Base-by-base conservation (phyloP, 371 early-diverging fungal species). In the Syncephalastrum sp. region DNA sequence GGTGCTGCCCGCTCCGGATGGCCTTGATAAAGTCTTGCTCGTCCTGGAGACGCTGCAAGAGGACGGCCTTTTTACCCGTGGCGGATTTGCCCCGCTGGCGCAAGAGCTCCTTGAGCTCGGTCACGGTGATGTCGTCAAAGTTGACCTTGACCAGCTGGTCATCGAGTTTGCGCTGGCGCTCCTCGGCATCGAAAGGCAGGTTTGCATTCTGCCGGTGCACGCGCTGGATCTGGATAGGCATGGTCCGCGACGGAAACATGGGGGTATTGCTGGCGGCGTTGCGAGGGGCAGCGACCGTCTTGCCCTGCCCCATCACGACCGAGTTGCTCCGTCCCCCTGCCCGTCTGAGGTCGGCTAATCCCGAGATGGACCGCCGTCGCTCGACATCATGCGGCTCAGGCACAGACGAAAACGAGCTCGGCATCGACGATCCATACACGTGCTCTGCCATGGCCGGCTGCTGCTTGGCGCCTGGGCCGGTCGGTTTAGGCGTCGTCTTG, bases 81-180 rank as follows among this genome's bases (percentile, higher is more conserved):
- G 87, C 84, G 14, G 84, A 87, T 46, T 85, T 83, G 1, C 88
- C 86, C 23, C 91, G 75, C 56, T 84, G 82, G 24, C 88, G 67
- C 29, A 91, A 59, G 80, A 88, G 82, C 23, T 91, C 90, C 60
- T 91, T 91, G 29, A 91, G 69, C 64, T 89, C 89, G 6, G 83
- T 69, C 0, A 91, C 91, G 0, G 91, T 91, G 29, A 91, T 83
- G 65, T 91, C 91, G 19, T 88, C 82, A 63, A 89, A 89, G 51
- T 91, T 79, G 12, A 85, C 82, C 27, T 75, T 79, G 15, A 75
- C 79, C 50, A 91, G 74, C 42, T 82, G 83, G 41, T 83, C 83
- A 59, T 91, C 87, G 42, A 88, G 57, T 47, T 69, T 63, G n/a
- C 69, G 71, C 33, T 82, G 80, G 54, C 79, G 78, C 56, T 82